Percentiles rank a stretch among this genome's conserved stretches.
Conservation (phyloP, 208 protist genomes). For the Leishmania amazonensis region DNA sequence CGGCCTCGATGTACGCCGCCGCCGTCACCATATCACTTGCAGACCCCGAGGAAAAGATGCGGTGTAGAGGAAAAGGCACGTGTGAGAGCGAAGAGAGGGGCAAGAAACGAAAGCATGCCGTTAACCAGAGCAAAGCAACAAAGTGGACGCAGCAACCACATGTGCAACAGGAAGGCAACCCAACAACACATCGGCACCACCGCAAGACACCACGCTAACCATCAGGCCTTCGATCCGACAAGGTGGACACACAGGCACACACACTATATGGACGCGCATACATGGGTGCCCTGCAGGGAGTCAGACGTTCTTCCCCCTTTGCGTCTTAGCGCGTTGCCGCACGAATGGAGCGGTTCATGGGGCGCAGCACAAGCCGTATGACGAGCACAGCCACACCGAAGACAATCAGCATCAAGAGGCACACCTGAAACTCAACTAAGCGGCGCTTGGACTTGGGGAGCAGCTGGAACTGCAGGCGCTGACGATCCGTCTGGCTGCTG, state of each 20-base stretch:
- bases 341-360: conserved; percentile 67
- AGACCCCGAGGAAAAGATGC: background rate
- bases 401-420: conserved; percentile 50
- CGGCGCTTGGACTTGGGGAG: conserved; percentile 72
- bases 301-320: background rate
- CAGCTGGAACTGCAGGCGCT: conserved; percentile 83
- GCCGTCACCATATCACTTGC: background rate
- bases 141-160: background rate
- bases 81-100: background rate
- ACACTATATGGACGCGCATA: background rate
- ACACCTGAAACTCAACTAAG: conserved; percentile 71
- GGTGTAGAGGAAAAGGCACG: background rate
- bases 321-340: conserved; percentile 61
- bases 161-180: background rate
- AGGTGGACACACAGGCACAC: background rate
- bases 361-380: conserved; percentile 61
- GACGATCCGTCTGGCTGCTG: conserved; percentile 67
- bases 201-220: background rate
- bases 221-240: background rate
- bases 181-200: background rate
- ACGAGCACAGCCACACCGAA: conserved; percentile 48
- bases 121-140: background rate
- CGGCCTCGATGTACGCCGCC: background rate
- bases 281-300: background rate
- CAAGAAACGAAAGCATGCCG: background rate